A percentile compares a stretch with the other conserved stretches of the same genome.
phyloP scores from a whole-genome alignment of 169 alveolate genomes.

The Babesia microti region DNA sequence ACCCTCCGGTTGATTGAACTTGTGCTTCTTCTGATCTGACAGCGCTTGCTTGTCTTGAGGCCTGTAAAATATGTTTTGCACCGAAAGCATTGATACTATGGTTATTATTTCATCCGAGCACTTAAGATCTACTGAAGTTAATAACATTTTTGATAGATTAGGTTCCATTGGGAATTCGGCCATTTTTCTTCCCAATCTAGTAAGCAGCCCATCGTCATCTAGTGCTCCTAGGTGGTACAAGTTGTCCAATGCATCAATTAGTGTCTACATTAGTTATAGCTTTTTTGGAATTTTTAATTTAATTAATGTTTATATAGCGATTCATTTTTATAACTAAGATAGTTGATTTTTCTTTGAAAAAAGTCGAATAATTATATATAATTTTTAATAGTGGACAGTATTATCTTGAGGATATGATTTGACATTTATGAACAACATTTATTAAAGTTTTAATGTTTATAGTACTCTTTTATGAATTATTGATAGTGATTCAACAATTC shows the following conservation, averaged over 20 bases:
- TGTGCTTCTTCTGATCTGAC: constrained; percentile 91
- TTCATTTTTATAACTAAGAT: no score
- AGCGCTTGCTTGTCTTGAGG: constrained; percentile 91
- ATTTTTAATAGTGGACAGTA: no score
- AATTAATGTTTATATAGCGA: no score
- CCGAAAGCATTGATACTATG: constrained; percentile 94
- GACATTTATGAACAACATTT: no score
- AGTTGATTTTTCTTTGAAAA: no score
- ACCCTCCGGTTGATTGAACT: constrained; percentile 93
- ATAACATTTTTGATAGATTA: constrained; percentile 86
- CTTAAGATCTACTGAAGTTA: constrained; percentile 93
- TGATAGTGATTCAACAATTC: not conserved
- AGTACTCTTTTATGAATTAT: not conserved
- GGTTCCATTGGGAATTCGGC: constrained; percentile 99
- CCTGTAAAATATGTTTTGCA: constrained; percentile 91
- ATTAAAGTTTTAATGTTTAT: not conserved
- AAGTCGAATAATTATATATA: no score
- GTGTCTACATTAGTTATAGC: constrained; percentile 73
- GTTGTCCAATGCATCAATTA: constrained; percentile 93
- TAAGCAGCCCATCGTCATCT: constrained; percentile 98
- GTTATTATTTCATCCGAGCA: constrained; percentile 96
- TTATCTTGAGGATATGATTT: no score
- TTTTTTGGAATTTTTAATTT: no score
- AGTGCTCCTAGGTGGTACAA: constrained; percentile 95
- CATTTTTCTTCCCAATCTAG: constrained; percentile 98